phyloP scores from a whole-genome alignment of 441 rosid genomes.

The Gossypium schwendimanii region DNA sequence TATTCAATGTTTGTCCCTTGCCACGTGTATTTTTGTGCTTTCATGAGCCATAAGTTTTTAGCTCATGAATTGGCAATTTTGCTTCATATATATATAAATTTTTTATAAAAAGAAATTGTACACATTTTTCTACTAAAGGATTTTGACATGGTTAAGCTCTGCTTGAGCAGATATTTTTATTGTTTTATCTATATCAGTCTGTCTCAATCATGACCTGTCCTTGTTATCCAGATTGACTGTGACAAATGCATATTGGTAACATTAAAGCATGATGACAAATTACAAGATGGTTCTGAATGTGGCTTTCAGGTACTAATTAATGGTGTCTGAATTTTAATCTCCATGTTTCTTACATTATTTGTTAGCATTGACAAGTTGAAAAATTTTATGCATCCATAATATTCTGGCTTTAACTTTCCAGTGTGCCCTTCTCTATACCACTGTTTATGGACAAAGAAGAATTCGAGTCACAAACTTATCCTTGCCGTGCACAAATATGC shows the following conservation, averaged over 20 bases:
- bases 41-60: background rate
- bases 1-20: background rate
- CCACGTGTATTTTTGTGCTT: background rate
- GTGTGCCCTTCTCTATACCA: slow-evolving; percentile 92
- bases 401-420: slow-evolving; percentile 27
- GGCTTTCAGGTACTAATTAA: slow-evolving; percentile 73
- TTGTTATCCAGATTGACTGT: slow-evolving; percentile 80
- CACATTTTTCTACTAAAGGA: background rate
- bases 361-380: background rate
- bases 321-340: slow-evolving; percentile 3
- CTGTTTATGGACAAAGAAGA: slow-evolving; percentile 89
- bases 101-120: background rate
- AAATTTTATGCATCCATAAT: slow-evolving; percentile 14
- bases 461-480: slow-evolving; percentile 84
- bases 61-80: background rate
- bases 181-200: background rate
- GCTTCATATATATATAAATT: background rate
- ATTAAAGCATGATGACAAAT: slow-evolving; percentile 92
- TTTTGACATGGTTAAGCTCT: background rate
- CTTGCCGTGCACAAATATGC: slow-evolving; percentile 78
- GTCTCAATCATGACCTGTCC: slow-evolving; percentile 15
- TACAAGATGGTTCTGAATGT: slow-evolving; percentile 92
- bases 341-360: slow-evolving; percentile 11
- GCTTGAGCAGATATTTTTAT: background rate
- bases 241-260: slow-evolving; percentile 94